phyloP scores from a whole-genome alignment of 768 basidiomycete genomes.

The Porpolomopsis calyptriformis region DNA sequence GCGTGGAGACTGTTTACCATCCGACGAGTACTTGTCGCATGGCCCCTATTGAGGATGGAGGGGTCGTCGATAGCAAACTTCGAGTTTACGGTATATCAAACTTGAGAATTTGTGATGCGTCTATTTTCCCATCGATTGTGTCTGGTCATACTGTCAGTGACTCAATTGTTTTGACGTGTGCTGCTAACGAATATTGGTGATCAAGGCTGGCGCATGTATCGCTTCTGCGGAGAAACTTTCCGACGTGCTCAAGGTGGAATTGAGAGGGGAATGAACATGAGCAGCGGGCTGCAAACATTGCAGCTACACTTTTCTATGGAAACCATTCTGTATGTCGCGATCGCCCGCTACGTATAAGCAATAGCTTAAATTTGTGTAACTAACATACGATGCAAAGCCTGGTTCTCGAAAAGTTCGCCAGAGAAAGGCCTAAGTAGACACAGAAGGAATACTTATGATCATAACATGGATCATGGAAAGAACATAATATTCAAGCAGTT shows the following conservation, averaged over 20 bases:
- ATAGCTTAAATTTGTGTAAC: no score
- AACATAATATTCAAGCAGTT: no score
- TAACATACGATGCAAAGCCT: no score
- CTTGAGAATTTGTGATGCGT: conserved; percentile 38
- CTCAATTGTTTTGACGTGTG: neutral
- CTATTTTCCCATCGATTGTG: conserved; percentile 34
- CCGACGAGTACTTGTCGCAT: conserved; percentile 37
- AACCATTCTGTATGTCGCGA: no score
- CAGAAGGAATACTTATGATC: no score
- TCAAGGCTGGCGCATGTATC: conserved; percentile 23
- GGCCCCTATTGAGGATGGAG: conserved; percentile 29
- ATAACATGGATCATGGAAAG: no score
- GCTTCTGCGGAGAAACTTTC: conserved; percentile 27
- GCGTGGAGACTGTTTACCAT: conserved; percentile 40
- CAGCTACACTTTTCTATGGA: no score
- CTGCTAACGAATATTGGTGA: conserved; percentile 2
- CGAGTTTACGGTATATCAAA: conserved; percentile 28
- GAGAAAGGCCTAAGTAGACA: no score
- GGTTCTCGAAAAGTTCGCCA: no score
- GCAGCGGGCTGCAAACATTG: no score
- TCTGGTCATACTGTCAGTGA: conserved; percentile 38
- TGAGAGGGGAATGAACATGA: conserved; percentile 1
- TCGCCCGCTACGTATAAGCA: no score
- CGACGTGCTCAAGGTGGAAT: conserved; percentile 22
- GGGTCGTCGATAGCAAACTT: conserved; percentile 18